Percentiles rank a stretch among this genome's conserved stretches.
Evolutionary conservation across 257 asterid species (phyloP).

Genomic region (Paulownia fortunei): DNA sequence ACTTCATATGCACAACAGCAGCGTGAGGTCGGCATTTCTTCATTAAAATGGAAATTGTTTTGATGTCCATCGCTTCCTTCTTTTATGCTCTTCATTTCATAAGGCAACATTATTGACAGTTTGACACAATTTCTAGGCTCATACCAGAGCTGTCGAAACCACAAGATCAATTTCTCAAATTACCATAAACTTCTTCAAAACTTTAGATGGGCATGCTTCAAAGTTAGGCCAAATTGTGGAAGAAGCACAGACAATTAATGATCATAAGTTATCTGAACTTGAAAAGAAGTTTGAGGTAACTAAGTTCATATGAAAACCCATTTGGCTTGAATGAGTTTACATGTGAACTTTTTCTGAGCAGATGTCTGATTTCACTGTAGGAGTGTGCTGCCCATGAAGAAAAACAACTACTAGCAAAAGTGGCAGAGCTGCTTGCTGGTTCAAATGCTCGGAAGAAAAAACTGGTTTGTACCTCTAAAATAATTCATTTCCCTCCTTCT

Average conservation of each 20-base stretch:
- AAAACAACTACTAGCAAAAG: constrained; percentile 83
- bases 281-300: constrained; percentile 94
- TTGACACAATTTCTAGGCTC: constrained; percentile 66
- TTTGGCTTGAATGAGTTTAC: constrained; percentile 19
- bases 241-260: constrained; percentile 75
- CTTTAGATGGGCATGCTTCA: constrained; percentile 75
- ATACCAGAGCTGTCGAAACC: constrained; percentile 74
- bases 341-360: constrained; percentile 4
- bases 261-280: constrained; percentile 73
- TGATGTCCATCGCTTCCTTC: background rate
- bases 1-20: constrained; percentile 77
- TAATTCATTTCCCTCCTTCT: constrained; percentile 10
- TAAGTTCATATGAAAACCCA: constrained; percentile 14
- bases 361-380: constrained; percentile 44
- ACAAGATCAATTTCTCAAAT: constrained; percentile 80
- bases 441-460: constrained; percentile 91
- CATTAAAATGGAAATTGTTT: constrained; percentile 14
- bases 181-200: constrained; percentile 70
- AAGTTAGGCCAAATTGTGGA: constrained; percentile 81
- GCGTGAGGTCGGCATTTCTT: constrained; percentile 59
- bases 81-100: constrained; percentile 23
- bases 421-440: constrained; percentile 89
- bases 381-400: constrained; percentile 96
- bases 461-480: constrained; percentile 57
- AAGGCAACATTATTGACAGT: constrained; percentile 3